phyloP scores from a whole-genome alignment of 75 land plant species.

The Pinus albicaulis region DNA sequence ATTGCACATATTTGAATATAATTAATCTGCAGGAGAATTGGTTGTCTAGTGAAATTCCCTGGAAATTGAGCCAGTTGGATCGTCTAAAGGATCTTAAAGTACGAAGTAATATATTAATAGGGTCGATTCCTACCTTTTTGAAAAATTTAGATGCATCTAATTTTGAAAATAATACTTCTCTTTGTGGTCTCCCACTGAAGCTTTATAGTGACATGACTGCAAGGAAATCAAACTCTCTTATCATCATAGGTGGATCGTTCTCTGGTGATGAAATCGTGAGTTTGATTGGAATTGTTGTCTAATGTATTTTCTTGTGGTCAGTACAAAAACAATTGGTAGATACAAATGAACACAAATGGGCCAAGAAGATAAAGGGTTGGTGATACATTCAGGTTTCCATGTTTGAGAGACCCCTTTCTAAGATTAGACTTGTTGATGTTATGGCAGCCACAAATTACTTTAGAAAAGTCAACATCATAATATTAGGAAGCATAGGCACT shows the following conservation, averaged over 20 bases:
- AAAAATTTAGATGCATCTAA: conserved; percentile 5
- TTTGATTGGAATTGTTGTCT: not conserved
- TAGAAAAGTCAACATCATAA: conserved; percentile 63
- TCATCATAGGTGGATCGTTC: not conserved
- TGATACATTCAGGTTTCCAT: conserved; percentile 50
- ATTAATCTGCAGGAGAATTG: conserved; percentile 17
- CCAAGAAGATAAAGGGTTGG: not conserved
- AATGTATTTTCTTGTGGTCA: not conserved
- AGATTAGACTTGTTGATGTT: conserved; percentile 73
- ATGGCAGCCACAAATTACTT: conserved; percentile 87
- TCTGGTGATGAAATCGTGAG: not conserved
- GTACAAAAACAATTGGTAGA: not conserved
- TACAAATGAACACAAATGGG: conserved; percentile 4
- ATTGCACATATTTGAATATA: conserved; percentile 30
- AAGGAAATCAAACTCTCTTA: not conserved
- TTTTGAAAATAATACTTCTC: conserved; percentile 33
- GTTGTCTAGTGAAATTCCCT: conserved; percentile 50
- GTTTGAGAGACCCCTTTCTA: conserved; percentile 81
- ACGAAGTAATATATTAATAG: conserved; percentile 42
- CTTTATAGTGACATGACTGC: conserved; percentile 4
- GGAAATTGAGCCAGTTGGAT: conserved; percentile 18
- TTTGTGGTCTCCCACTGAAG: conserved; percentile 52
- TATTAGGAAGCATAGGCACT: conserved; percentile 66
- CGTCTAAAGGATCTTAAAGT: conserved; percentile 39
- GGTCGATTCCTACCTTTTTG: conserved; percentile 38